Conservation (phyloP, 768 basidiomycete species). For the Calocybe indica region DNA sequence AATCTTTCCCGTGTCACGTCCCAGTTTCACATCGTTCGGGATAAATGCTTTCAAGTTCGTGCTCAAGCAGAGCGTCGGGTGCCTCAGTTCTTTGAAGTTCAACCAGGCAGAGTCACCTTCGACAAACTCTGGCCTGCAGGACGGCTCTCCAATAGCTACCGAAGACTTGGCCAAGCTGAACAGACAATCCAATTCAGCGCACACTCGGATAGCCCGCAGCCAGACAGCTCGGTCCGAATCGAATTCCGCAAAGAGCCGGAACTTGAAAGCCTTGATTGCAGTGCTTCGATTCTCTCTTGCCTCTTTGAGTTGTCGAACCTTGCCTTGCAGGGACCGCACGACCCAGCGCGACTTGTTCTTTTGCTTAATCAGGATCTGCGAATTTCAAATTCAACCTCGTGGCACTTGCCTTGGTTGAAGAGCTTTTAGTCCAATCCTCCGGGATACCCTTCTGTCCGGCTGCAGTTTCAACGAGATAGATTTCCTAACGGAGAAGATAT, state of each 20-base stretch:
- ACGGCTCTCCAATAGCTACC: constrained; percentile 83
- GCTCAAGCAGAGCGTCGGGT: constrained; percentile 77
- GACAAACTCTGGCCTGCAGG: constrained; percentile 87
- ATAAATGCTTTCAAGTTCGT: constrained; percentile 71
- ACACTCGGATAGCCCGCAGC: constrained; percentile 77
- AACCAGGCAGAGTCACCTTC: constrained; percentile 75
- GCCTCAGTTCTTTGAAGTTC: constrained; percentile 86
- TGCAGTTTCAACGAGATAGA: constrained; percentile 80
- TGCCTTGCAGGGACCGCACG: constrained; percentile 63
- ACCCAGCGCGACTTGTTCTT: constrained; percentile 55
- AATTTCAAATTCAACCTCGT: neutral
- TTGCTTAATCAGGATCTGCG: constrained; percentile 37
- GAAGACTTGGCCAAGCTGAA: constrained; percentile 90
- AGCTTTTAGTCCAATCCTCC: constrained; percentile 75
- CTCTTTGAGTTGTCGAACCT: constrained; percentile 84
- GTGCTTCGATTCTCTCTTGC: constrained; percentile 82
- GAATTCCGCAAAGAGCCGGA: constrained; percentile 73
- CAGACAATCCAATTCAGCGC: constrained; percentile 95
- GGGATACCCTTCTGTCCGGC: constrained; percentile 61
- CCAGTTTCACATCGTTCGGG: constrained; percentile 87
- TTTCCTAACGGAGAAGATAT: constrained; percentile 50
- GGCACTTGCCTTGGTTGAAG: constrained; percentile 66
- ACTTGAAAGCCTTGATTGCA: constrained; percentile 80
- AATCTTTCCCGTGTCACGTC: constrained; percentile 68
- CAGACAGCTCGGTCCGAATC: constrained; percentile 75